These are phyloP conservation scores for Ustilago hordei DNA, from an alignment of 1,284 basidiomycete genomes.

Conservation along the genomic window DNA sequence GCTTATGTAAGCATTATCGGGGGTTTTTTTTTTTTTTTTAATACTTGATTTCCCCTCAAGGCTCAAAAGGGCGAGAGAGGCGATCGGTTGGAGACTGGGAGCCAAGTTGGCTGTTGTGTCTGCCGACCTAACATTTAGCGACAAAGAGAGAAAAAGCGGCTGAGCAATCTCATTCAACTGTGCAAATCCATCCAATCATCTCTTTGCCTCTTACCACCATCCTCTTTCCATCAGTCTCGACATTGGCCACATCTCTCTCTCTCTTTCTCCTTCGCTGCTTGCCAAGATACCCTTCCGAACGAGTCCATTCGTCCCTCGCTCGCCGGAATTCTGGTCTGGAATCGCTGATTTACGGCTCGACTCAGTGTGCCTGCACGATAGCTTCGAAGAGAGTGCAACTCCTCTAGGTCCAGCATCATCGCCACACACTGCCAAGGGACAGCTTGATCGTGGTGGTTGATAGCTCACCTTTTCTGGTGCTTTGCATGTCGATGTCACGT, in stretches of 20 bases:
- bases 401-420: background rate
- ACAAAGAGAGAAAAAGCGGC: background rate
- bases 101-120: too few species aligned
- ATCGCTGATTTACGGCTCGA: too few species aligned
- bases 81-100: background rate
- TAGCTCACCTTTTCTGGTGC: background rate
- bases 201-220: constrained; percentile 1
- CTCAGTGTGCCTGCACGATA: too few species aligned
- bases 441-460: background rate
- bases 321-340: too few species aligned
- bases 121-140: background rate
- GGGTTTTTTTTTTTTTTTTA: too few species aligned
- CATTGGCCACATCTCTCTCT: background rate
- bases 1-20: too few species aligned
- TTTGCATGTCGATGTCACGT: constrained; percentile 12
- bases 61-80: constrained; percentile 7
- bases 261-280: background rate
- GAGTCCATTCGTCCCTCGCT: too few species aligned
- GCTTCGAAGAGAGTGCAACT: too few species aligned
- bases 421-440: background rate
- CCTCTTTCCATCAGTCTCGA: background rate
- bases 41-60: background rate
- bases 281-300: too few species aligned
- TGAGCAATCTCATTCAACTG: too few species aligned
- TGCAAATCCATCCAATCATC: constrained; percentile 6